A percentile compares a stretch with the other conserved stretches of the same genome.
phyloP scores from a whole-genome alignment of 139 green algal species.

The Coccomyxa sp. region DNA sequence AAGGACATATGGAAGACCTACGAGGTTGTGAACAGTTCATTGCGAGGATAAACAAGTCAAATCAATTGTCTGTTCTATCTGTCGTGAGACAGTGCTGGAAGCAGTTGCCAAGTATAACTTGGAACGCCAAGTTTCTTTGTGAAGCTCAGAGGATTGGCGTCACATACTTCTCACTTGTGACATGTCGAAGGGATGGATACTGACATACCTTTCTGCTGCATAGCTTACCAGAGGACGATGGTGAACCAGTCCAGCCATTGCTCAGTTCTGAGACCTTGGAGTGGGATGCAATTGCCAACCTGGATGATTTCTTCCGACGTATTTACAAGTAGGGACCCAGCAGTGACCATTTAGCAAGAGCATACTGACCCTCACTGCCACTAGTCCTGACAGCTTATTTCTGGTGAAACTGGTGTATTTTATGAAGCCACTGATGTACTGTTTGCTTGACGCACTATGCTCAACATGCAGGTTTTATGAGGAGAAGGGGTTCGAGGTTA shows the following conservation, averaged over 20 bases:
- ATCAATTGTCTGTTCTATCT: too few relatives aligned
- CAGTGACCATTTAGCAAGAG: not conserved
- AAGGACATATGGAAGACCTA: too few relatives aligned
- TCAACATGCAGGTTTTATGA: slow-evolving; percentile 68
- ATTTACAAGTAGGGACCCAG: slow-evolving; percentile 62
- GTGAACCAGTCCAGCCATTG: slow-evolving; percentile 14
- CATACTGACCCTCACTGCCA: not conserved
- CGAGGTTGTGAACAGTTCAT: too few relatives aligned
- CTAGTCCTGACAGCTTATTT: too few relatives aligned
- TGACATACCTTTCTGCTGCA: not conserved
- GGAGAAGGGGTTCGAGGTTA: slow-evolving; percentile 65
- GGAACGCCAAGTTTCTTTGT: too few relatives aligned
- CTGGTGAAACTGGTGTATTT: not conserved
- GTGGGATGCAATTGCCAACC: slow-evolving; percentile 67
- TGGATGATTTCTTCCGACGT: slow-evolving; percentile 79
- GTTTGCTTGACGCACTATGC: not conserved
- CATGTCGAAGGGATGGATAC: too few relatives aligned
- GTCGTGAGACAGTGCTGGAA: too few relatives aligned
- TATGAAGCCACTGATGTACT: not conserved
- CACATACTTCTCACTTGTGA: too few relatives aligned
- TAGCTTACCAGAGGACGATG: slow-evolving; percentile 20
- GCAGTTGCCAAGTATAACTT: too few relatives aligned
- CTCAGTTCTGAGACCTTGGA: slow-evolving; percentile 55
- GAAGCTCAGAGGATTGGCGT: too few relatives aligned
- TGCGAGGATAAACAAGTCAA: too few relatives aligned